phyloP scores from a whole-genome alignment of 208 protist genomes.

The Lotmaria passim region DNA sequence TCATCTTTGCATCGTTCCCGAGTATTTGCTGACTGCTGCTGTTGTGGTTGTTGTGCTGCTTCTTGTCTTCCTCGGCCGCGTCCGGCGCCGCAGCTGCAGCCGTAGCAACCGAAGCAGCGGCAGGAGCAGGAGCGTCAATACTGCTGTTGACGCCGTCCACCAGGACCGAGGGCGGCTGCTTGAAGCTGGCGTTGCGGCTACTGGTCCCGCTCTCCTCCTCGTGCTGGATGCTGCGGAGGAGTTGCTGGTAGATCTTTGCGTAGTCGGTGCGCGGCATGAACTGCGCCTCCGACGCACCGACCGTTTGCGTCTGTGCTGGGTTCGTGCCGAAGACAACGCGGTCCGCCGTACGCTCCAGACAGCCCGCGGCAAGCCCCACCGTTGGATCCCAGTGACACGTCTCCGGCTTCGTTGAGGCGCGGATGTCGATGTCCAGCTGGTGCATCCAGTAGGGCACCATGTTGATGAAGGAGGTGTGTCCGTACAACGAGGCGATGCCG shows the following conservation, averaged over 20 bases:
- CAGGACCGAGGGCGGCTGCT: background rate
- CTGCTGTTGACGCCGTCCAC: too few relatives aligned
- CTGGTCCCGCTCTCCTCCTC: conserved; percentile 6
- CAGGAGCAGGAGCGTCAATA: too few relatives aligned
- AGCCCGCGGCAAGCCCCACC: conserved; percentile 74
- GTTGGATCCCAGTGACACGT: conserved; percentile 84
- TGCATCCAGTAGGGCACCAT: conserved; percentile 93
- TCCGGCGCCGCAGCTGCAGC: background rate
- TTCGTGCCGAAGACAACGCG: conserved; percentile 79
- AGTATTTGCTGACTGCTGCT: background rate
- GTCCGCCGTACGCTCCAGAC: conserved; percentile 80
- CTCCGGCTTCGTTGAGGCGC: conserved; percentile 87
- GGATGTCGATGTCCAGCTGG: conserved; percentile 88
- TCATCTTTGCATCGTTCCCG: background rate
- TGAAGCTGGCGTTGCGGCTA: conserved; percentile 1
- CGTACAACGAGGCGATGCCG: conserved; percentile 88
- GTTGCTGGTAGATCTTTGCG: conserved; percentile 70
- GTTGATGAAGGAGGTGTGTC: conserved; percentile 84
- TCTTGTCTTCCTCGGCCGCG: background rate
- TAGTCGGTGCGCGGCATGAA: conserved; percentile 85
- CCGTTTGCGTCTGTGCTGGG: conserved; percentile 78
- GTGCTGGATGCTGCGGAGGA: conserved; percentile 42
- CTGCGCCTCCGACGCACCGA: conserved; percentile 81
- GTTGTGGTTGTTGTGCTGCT: background rate
- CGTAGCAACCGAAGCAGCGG: background rate